These are phyloP conservation scores for Rutstroemia sp. DNA, from an alignment of 2,329 filamentous ascomycete genomes.

Conservation along the genomic window DNA sequence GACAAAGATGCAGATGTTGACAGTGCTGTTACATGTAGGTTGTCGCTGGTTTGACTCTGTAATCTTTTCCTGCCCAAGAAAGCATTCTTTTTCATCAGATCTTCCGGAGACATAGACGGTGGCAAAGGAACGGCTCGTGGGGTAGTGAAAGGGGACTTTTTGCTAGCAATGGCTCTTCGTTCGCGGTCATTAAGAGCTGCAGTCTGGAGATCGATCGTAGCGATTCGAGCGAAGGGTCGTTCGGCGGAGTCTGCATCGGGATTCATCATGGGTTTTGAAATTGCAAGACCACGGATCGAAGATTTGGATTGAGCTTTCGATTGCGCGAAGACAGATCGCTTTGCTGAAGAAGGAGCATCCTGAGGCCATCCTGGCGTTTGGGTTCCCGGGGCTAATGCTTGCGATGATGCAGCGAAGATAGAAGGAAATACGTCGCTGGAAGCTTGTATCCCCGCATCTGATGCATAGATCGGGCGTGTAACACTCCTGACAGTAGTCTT, in stretches of 20 bases:
- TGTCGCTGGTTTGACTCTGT: conserved; percentile 3
- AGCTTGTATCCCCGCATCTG: conserved; percentile 19
- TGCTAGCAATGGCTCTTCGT: conserved; percentile 21
- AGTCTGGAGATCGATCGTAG: conserved; percentile 28
- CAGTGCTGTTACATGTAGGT: conserved; percentile 18
- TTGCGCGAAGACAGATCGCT: not conserved
- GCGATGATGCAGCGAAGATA: conserved; percentile 11
- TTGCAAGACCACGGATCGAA: conserved; percentile 23
- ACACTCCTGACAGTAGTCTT: too few species aligned
- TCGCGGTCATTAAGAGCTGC: conserved; percentile 27
- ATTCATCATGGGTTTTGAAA: conserved; percentile 26
- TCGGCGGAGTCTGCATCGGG: conserved; percentile 8
- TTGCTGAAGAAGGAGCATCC: conserved; percentile 15
- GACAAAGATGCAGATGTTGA: conserved; percentile 28
- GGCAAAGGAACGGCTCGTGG: conserved; percentile 20
- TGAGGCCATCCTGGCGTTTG: not conserved
- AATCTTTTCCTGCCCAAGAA: conserved; percentile 20
- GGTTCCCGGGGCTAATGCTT: conserved; percentile 6
- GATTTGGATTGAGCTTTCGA: conserved; percentile 13
- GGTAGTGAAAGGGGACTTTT: conserved; percentile 19
- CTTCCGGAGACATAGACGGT: conserved; percentile 14
- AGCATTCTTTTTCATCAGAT: conserved; percentile 18
- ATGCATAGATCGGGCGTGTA: too few species aligned
- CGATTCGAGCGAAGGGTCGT: conserved; percentile 24
- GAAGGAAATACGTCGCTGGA: conserved; percentile 25